Evolutionary conservation across 352 stramenopile genomes (phyloP).

Genomic region (Phytophthora aleatoria): DNA sequence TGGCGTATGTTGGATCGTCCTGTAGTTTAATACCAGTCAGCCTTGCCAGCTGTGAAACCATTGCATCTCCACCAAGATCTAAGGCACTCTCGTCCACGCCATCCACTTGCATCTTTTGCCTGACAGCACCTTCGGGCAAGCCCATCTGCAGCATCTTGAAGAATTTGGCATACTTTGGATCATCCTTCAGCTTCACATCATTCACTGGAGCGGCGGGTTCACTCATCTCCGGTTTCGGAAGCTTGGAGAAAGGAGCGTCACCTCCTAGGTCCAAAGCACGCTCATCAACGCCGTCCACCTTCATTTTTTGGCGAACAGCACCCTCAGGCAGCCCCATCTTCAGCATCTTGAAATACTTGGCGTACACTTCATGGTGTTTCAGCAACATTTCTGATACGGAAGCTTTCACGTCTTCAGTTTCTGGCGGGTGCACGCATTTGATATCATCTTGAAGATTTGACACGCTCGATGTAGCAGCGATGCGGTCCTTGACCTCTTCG

Average conservation of each 20-base stretch:
- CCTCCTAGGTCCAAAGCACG: conserved; percentile 46
- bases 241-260: conserved; percentile 15
- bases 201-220: conserved; percentile 1
- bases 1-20: conserved; percentile 43
- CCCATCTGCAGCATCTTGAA: conserved; percentile 95
- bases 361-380: conserved; percentile 69
- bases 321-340: conserved; percentile 89
- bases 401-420: conserved; percentile 8
- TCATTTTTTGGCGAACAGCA: conserved; percentile 91
- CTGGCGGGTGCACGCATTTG: conserved; percentile 46
- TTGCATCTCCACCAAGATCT: conserved; percentile 43
- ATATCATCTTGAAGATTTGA: conserved; percentile 71
- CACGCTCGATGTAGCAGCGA: conserved; percentile 26
- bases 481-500: conserved; percentile 65
- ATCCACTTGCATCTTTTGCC: conserved; percentile 83
- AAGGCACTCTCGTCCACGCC: conserved; percentile 42
- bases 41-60: conserved; percentile 26
- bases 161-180: conserved; percentile 87
- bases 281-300: conserved; percentile 48
- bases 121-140: conserved; percentile 78
- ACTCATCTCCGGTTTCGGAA: conserved; percentile 13
- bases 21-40: too few species aligned
- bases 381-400: conserved; percentile 27
- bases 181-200: conserved; percentile 47
- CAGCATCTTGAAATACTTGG: conserved; percentile 95